A percentile compares a stretch with the other conserved stretches of the same genome.
Conservation (phyloP, 495 filamentous ascomycete species). For the Aspergillus nidulans region DNA sequence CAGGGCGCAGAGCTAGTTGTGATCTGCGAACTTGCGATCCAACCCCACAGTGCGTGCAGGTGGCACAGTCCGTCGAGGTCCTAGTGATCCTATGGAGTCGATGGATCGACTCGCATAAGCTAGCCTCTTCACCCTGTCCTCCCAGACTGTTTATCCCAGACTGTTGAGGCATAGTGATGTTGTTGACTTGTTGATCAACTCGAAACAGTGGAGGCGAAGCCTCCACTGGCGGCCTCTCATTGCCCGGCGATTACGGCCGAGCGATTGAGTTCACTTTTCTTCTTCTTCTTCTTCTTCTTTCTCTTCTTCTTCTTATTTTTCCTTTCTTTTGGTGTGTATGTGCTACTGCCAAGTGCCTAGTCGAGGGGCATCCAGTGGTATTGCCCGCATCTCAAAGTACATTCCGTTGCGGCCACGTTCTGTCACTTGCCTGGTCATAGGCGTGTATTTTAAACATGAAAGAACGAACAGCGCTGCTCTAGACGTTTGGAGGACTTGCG, state of each 20-base stretch:
- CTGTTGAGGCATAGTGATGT: neutral
- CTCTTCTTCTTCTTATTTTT: too few species aligned
- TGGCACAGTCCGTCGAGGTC: neutral
- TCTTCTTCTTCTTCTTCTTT: too few species aligned
- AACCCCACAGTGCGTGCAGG: neutral
- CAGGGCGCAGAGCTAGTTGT: neutral
- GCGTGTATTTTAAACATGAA: neutral
- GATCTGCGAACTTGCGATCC: neutral
- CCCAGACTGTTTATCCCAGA: neutral
- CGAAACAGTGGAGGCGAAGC: neutral
- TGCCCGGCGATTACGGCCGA: neutral
- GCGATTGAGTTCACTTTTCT: too few species aligned
- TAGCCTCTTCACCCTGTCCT: neutral
- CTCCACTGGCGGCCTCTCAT: neutral
- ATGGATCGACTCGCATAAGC: neutral
- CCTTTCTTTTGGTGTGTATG: too few species aligned
- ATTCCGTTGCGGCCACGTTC: neutral
- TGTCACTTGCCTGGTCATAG: neutral
- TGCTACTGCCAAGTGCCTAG: neutral
- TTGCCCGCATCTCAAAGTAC: neutral
- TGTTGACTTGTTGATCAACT: neutral
- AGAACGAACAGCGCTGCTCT: neutral
- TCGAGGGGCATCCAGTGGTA: neutral
- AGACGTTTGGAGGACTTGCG: neutral
- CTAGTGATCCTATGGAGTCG: too few species aligned